Base-by-base conservation (phyloP, 345 rosid genomes). In the Combretum micranthum region DNA sequence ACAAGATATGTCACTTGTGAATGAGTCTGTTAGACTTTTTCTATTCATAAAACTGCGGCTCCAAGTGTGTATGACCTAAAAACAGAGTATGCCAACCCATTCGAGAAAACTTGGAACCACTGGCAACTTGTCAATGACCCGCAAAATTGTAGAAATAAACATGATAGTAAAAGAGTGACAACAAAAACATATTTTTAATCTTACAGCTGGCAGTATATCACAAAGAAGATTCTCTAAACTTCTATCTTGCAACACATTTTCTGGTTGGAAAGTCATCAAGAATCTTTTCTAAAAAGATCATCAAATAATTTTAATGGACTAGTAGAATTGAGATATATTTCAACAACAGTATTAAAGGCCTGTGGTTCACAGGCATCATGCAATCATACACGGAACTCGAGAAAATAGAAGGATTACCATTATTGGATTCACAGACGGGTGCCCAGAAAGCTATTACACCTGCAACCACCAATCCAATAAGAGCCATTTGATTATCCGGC, bases 71-170 rank as follows among this genome's bases (percentile, higher is more conserved):
- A 44, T 43, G 44, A 44, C 42, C 52, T 37, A 13, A 25, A 17
- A 42, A 65, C 72, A 81, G 59, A 88, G 69, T 61, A 92, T 83
- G 61, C 98, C 98, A 47, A 86, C 52, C 56, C 88, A 60, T 69
- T 92, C 98, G 7, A 92, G 63, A 15, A 64, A 66, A 47, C 66
- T 71, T 4, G 98, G 90, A 59, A 88, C 42, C 16, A 88, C 43
- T 4, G 93, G 96, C 69, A 86, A 61, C 72, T 81, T 92, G 67
- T 92, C 95, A 64, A 92, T 65, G 48, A 88, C 69, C 98, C 83
- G 62, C 23, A 45, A 11, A 42, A 13, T n/a, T 51, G 23, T 22
- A 14, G 20, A 18, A 42, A 22, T 21, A 42, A 46, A 20, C 17
- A n/a, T 10, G 18, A 8, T 15, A 43, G 65, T 19, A 19, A 23